Conservation (phyloP, 2,329 filamentous ascomycete species). For the Stagonosporopsis tanaceti region DNA sequence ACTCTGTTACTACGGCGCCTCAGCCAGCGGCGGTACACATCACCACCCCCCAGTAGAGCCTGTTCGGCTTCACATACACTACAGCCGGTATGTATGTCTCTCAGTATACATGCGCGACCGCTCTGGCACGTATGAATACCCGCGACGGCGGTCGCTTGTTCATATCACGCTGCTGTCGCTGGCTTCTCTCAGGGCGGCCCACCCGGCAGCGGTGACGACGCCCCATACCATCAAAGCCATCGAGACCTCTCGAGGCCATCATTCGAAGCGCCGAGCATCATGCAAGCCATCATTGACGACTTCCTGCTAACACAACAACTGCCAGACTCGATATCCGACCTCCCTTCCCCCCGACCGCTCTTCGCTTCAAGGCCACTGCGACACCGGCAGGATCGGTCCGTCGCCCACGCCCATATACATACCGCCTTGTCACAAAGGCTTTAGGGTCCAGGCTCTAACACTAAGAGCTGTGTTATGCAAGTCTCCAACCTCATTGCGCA, state of each 20-base stretch:
- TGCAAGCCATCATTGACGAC: conserved; percentile 28
- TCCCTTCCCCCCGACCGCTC: conserved; percentile 41
- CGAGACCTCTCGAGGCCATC: conserved; percentile 27
- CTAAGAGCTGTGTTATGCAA: conserved; percentile 36
- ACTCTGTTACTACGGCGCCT: conserved; percentile 39
- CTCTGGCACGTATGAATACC: conserved; percentile 18
- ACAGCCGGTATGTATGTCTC: conserved; percentile 46
- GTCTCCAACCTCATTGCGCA: conserved; percentile 44
- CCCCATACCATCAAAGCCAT: conserved; percentile 33
- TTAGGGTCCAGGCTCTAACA: conserved; percentile 15
- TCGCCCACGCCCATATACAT: conserved; percentile 32
- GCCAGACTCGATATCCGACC: conserved; percentile 33
- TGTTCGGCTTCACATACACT: conserved; percentile 33
- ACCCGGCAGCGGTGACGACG: conserved; percentile 43
- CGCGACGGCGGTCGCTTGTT: conserved; percentile 29
- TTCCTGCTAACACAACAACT: conserved; percentile 32
- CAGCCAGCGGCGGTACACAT: conserved; percentile 48
- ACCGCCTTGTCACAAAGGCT: conserved; percentile 31
- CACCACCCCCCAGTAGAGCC: conserved; percentile 39
- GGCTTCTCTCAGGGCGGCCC: conserved; percentile 42
- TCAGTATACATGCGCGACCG: conserved; percentile 44
- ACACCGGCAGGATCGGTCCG: conserved; percentile 51
- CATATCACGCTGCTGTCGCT: conserved; percentile 35
- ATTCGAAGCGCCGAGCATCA: conserved; percentile 28
- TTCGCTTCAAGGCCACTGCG: conserved; percentile 47